Conservation (phyloP, 139 green algal species). For the Coelastrella sp. region DNA sequence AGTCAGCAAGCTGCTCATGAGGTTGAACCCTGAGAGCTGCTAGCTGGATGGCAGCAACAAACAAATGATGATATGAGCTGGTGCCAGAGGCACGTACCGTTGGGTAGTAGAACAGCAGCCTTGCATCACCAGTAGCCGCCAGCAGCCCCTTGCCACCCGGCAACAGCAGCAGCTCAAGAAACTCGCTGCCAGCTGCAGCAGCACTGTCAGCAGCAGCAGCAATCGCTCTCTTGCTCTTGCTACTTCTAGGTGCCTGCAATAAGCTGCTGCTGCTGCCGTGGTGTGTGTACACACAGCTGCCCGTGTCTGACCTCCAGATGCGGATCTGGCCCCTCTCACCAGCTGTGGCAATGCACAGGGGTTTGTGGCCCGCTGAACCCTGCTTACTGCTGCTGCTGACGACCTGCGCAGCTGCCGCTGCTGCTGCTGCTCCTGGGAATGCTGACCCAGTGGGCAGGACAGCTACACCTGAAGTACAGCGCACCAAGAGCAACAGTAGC, state of each 20-base stretch:
- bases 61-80: too few species aligned
- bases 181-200: slow-evolving; percentile 53
- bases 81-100: not conserved
- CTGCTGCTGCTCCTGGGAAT: slow-evolving; percentile 60
- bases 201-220: slow-evolving; percentile 44
- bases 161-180: slow-evolving; percentile 71
- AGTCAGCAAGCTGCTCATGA: too few species aligned
- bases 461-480: slow-evolving; percentile 33
- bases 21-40: too few species aligned
- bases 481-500: not conserved
- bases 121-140: slow-evolving; percentile 81
- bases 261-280: slow-evolving; percentile 28
- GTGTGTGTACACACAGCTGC: slow-evolving; percentile 61
- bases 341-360: slow-evolving; percentile 82
- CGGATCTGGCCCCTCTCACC: slow-evolving; percentile 82
- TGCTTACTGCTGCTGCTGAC: slow-evolving; percentile 5
- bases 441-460: slow-evolving; percentile 50
- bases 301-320: slow-evolving; percentile 82
- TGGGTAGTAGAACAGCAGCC: slow-evolving; percentile 76
- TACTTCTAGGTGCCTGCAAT: not conserved
- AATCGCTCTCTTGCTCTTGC: slow-evolving; percentile 26
- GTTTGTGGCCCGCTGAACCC: not conserved
- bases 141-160: slow-evolving; percentile 67
- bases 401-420: too few species aligned
- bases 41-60: too few species aligned